Evolutionary conservation across 225 moss, liverwort and hornwort species (phyloP).

Genomic region (Climacium dendroides): DNA sequence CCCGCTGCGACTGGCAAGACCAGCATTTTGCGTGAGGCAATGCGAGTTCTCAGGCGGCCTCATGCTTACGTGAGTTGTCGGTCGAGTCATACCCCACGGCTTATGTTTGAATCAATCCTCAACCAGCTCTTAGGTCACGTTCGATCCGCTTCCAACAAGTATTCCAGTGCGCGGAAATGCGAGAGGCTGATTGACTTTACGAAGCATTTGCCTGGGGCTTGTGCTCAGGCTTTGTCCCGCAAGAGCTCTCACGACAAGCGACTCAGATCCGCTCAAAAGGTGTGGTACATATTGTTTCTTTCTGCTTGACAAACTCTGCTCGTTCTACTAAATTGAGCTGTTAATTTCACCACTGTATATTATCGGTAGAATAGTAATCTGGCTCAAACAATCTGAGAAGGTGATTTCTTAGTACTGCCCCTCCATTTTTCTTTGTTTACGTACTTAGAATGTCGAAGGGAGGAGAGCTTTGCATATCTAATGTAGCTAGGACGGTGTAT

Average conservation of each 20-base stretch:
- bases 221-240: conserved; percentile 28
- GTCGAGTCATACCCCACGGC: conserved; percentile 70
- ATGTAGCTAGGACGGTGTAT: background rate
- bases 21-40: conserved; percentile 51
- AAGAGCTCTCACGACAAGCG: conserved; percentile 15
- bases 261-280: conserved; percentile 23
- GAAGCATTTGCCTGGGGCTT: conserved; percentile 49
- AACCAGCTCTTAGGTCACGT: conserved; percentile 83
- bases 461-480: background rate
- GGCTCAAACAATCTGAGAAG: background rate
- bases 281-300: background rate
- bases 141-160: conserved; percentile 66
- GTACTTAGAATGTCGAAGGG: background rate
- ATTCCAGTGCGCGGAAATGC: conserved; percentile 65
- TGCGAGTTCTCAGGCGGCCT: conserved; percentile 50
- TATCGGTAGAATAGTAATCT: background rate
- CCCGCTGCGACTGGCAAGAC: conserved; percentile 87
- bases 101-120: conserved; percentile 74
- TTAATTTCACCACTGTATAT: background rate
- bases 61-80: conserved; percentile 76
- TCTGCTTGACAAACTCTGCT: background rate
- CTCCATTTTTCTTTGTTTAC: background rate
- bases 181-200: conserved; percentile 67
- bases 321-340: background rate
- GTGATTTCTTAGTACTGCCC: background rate